Percentiles rank a stretch among this genome's conserved stretches.
phyloP scores from a whole-genome alignment of 1,284 basidiomycete genomes.

The Microbotryum lychnidis-dioicae region DNA sequence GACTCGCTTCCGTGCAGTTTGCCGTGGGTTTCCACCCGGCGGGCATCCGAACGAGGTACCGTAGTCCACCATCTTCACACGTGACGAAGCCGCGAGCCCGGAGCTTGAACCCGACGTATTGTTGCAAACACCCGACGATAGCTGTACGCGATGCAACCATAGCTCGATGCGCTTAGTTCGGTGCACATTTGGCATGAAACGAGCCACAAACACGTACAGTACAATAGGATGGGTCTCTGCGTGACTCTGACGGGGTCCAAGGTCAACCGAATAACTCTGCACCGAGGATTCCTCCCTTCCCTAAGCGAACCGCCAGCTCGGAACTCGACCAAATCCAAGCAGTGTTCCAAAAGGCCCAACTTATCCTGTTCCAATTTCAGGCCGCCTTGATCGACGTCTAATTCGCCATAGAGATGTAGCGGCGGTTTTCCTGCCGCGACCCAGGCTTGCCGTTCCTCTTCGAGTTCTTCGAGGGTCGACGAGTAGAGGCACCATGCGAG shows the following conservation, averaged over 20 bases:
- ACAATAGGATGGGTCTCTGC: slow-evolving; percentile 64
- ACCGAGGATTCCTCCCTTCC: slow-evolving; percentile 53
- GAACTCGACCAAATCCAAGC: slow-evolving; percentile 31
- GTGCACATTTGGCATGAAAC: slow-evolving; percentile 35
- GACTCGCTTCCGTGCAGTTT: slow-evolving; percentile 36
- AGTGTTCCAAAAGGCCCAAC: slow-evolving; percentile 26
- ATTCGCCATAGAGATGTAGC: slow-evolving; percentile 12
- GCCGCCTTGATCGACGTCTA: slow-evolving; percentile 15
- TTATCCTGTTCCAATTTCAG: slow-evolving; percentile 5
- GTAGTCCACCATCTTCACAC: slow-evolving; percentile 4
- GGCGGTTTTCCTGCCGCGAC: slow-evolving; percentile 12
- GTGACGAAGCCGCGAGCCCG: slow-evolving; percentile 1
- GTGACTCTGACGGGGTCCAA: slow-evolving; percentile 65
- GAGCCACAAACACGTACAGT: slow-evolving; percentile 38
- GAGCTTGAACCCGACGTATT: slow-evolving; percentile 27
- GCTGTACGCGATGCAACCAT: too few relatives aligned
- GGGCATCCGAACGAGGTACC: slow-evolving; percentile 67
- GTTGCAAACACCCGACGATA: slow-evolving; percentile 45
- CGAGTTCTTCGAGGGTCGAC: slow-evolving; percentile 14
- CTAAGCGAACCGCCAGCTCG: slow-evolving; percentile 61
- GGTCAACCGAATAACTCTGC: slow-evolving; percentile 60
- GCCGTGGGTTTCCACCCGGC: slow-evolving; percentile 51
- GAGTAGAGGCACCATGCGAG: slow-evolving; percentile 69
- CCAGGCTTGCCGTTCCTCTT: slow-evolving; percentile 20
- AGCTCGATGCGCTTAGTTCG: slow-evolving; percentile 39